Evolutionary conservation across 176 grass and related monocot species (phyloP).

Genomic region (Hsuehochloa calcarea): DNA sequence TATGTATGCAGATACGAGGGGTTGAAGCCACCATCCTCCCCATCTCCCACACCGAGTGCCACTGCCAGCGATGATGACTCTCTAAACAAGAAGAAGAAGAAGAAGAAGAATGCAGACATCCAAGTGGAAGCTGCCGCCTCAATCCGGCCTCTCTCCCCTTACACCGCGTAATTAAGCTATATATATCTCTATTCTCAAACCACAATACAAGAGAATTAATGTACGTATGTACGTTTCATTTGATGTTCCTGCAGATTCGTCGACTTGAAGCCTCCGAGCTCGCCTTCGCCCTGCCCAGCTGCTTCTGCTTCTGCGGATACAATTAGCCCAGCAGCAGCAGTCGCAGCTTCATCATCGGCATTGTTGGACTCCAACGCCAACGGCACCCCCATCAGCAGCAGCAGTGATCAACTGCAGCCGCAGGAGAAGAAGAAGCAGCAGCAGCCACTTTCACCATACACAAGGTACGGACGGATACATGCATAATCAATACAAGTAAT

Average conservation of each 20-base stretch:
- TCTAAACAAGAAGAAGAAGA: neutral
- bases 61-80: too few relatives aligned
- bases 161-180: neutral
- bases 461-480: neutral
- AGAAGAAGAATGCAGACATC: too few relatives aligned
- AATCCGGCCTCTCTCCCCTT: neutral
- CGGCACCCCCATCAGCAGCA: neutral
- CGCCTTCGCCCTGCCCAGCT: neutral
- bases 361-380: constrained; percentile 14
- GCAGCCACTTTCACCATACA: constrained; percentile 27
- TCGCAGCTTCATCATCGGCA: neutral
- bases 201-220: neutral
- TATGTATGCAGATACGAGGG: constrained; percentile 5
- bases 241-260: constrained; percentile 1
- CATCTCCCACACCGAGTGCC: neutral
- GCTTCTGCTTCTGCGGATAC: neutral
- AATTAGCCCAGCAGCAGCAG: neutral
- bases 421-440: neutral
- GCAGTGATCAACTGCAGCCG: neutral
- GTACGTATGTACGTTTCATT: neutral
- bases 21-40: constrained; percentile 19
- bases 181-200: too few relatives aligned
- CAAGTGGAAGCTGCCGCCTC: neutral
- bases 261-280: constrained; percentile 26
- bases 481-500: too few relatives aligned